Evolutionary conservation across 345 rosid genomes (phyloP), one percentile per base, ranked within the genome.

Genomic region (Eucalyptus victrix): DNA sequence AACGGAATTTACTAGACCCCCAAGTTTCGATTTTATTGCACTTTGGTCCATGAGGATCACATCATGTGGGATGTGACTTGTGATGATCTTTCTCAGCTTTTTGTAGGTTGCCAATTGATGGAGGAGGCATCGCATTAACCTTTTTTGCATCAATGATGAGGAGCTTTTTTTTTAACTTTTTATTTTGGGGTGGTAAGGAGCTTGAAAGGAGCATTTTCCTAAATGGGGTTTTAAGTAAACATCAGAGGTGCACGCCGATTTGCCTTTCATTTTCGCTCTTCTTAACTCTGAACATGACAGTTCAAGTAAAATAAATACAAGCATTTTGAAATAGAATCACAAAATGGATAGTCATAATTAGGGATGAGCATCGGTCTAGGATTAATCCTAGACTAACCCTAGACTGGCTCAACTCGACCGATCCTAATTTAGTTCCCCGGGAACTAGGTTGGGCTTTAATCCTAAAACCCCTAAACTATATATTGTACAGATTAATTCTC

Each of bases 381-480:
- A 53, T 21, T 53, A 19, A 53, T 2, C 26, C 11, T 53, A 19
- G 2, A 53, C 10, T 7, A 21, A 53, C 5, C 0, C 24, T 53
- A 53, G 2, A 19, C 26, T 53, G 24, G 10, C 10, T 53, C 5
- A 53, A 53, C 4, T 1, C 11, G 2, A 19, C 2, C 0, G 0
- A 53, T 53, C 2, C 24, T 53, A 2, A 19, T 53, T 19, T 24
- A 53, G 1, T 53, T 53, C 5, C 0, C 0, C 1, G 2, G 0
- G 2, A 9, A 53, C 58, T 53, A 53, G 24, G 11, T 53, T 21
- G 11, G 5, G 2, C 11, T 53, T 53, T 21, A 53, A 4, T 53
- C 23, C 2, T 53, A 0, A 53, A 53, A 53, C 11, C 26, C 58
- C 58, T 21, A 53, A 53, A 21, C 26, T 8, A 21, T 53, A 53